Percentiles rank a stretch among this genome's conserved stretches.
Conservation (phyloP, 805 yeast genomes). For the Candida tibetensis region DNA sequence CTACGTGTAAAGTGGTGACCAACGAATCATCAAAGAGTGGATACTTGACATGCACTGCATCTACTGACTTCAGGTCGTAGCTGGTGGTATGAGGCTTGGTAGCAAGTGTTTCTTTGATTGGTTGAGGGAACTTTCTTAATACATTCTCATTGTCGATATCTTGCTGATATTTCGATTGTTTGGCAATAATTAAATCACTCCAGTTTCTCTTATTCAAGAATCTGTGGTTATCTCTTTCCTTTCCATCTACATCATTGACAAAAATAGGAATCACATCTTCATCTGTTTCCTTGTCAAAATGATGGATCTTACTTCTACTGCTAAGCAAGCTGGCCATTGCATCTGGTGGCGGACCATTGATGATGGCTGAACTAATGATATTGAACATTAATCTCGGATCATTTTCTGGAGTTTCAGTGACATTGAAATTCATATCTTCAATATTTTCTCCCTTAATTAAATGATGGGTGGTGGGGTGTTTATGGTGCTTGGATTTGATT, state of each 20-base stretch:
- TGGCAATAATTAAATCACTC: conserved; percentile 61
- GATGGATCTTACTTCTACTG: conserved; percentile 66
- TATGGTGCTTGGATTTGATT: conserved; percentile 55
- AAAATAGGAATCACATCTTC: conserved; percentile 84
- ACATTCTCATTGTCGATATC: conserved; percentile 11
- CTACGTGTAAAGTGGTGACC: conserved; percentile 72
- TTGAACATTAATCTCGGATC: conserved; percentile 81
- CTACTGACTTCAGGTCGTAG: conserved; percentile 5
- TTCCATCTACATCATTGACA: conserved; percentile 54
- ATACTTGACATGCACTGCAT: conserved; percentile 43
- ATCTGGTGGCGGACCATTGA: conserved; percentile 90
- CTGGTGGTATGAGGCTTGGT: not conserved
- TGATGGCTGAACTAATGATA: conserved; percentile 85
- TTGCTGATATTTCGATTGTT: conserved; percentile 27
- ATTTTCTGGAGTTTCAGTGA: conserved; percentile 51
- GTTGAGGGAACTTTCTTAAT: conserved; percentile 41
- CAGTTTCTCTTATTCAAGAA: conserved; percentile 70
- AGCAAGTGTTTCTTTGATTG: conserved; percentile 19
- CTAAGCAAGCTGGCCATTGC: conserved; percentile 75
- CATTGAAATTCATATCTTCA: conserved; percentile 36
- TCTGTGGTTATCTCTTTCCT: conserved; percentile 43
- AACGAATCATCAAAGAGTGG: conserved; percentile 57
- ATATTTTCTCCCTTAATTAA: conserved; percentile 23
- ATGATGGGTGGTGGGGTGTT: conserved; percentile 30
- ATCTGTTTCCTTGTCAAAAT: conserved; percentile 58